Percentiles rank a stretch among this genome's conserved stretches.
Conservation (phyloP, 768 basidiomycete genomes). For the Mycena alexandri region DNA sequence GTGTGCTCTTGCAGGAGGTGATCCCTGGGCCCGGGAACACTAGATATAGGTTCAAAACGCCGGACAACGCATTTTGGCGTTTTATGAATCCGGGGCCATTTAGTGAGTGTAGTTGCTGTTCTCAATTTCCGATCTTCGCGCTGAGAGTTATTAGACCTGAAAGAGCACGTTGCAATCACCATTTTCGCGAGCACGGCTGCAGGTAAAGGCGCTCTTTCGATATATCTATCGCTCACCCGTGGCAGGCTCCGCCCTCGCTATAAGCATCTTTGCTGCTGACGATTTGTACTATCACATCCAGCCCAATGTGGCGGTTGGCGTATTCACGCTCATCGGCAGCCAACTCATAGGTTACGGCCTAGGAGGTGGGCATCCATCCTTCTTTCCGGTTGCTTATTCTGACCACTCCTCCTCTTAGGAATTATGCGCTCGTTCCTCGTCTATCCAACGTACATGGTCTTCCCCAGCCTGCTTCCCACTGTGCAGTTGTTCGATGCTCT, state of each 20-base stretch:
- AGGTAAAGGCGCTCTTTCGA: no score
- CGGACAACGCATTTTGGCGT: conserved; percentile 59
- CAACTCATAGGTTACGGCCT: conserved; percentile 59
- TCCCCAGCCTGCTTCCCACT: conserved; percentile 52
- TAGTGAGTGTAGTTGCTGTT: conserved; percentile 50
- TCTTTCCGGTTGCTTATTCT: neutral
- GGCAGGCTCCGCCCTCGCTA: conserved; percentile 63
- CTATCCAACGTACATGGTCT: conserved; percentile 53
- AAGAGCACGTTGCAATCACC: conserved; percentile 73
- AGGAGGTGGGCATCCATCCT: conserved; percentile 44
- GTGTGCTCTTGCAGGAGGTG: conserved; percentile 57
- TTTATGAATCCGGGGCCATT: conserved; percentile 75
- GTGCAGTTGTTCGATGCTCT: conserved; percentile 60
- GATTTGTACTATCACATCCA: conserved; percentile 60
- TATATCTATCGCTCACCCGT: no score
- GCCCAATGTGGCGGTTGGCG: conserved; percentile 57
- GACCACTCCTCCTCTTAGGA: neutral
- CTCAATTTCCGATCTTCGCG: conserved; percentile 41
- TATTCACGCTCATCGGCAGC: conserved; percentile 56
- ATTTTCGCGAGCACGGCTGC: conserved; percentile 73
- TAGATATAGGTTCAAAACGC: conserved; percentile 44
- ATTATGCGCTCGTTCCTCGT: conserved; percentile 27
- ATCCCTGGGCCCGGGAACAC: conserved; percentile 51
- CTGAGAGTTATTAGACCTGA: conserved; percentile 60
- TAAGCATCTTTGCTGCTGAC: conserved; percentile 71